Conservation (phyloP, 1,284 basidiomycete genomes). For the Rhodotorula sp. region DNA sequence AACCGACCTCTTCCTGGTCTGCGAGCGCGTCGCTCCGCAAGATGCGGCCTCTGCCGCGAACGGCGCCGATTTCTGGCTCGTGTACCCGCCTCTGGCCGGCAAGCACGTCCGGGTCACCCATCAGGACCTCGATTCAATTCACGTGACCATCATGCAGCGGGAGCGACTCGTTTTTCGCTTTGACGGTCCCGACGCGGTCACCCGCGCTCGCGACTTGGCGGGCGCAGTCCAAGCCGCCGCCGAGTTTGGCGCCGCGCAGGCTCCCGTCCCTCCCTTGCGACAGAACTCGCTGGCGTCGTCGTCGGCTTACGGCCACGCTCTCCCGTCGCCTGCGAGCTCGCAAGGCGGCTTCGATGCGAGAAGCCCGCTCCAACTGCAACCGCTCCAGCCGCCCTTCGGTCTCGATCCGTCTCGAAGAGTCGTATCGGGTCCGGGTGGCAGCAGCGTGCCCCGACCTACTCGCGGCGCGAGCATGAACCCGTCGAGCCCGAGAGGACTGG, state of each 20-base stretch:
- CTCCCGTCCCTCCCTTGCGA: slow-evolving; percentile 45
- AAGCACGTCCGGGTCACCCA: slow-evolving; percentile 65
- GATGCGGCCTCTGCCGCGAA: background rate
- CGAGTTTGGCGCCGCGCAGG: slow-evolving; percentile 71
- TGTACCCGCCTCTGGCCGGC: slow-evolving; percentile 92
- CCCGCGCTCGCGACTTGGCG: slow-evolving; percentile 64
- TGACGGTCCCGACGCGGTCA: background rate
- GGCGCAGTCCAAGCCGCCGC: slow-evolving; percentile 79
- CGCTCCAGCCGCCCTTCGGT: background rate
- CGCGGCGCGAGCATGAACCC: slow-evolving; percentile 24
- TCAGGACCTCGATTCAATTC: slow-evolving; percentile 62
- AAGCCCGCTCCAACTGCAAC: background rate
- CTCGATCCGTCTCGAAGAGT: slow-evolving; percentile 4
- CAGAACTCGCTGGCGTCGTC: slow-evolving; percentile 14
- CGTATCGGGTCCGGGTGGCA: background rate
- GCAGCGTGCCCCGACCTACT: slow-evolving; percentile 11
- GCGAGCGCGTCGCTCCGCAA: slow-evolving; percentile 41
- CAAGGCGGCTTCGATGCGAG: background rate
- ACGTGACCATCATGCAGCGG: slow-evolving; percentile 82
- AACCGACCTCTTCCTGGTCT: slow-evolving; percentile 86
- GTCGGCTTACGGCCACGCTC: background rate
- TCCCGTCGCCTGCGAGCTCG: background rate
- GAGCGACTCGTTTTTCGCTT: slow-evolving; percentile 66
- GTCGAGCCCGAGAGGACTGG: background rate
- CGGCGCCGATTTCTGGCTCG: slow-evolving; percentile 83